A percentile compares a stretch with the other conserved stretches of the same genome.
Evolutionary conservation across 306 rosid species (phyloP).

Genomic region (Trichosanthes cucumerina): DNA sequence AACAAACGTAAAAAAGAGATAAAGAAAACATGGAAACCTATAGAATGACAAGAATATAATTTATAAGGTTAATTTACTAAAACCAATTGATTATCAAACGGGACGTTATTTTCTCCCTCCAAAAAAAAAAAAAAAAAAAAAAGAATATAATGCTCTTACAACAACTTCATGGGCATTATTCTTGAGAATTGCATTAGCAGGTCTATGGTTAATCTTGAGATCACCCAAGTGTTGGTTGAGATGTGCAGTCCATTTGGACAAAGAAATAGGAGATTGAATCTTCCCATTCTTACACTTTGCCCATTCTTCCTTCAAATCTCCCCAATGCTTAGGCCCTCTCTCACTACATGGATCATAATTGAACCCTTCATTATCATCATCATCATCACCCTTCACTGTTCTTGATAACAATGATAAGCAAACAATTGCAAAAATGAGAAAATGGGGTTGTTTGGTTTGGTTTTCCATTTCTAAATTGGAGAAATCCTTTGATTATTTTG

Average conservation of each 20-base stretch:
- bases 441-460: not conserved
- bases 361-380: no score
- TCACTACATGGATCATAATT: conserved; percentile 14
- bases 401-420: not conserved
- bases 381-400: conserved; percentile 8
- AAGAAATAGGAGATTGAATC: conserved; percentile 23
- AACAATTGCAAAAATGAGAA: not conserved
- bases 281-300: conserved; percentile 21
- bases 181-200: conserved; percentile 21
- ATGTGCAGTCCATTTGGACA: not conserved
- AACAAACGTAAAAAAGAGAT: no score
- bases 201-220: conserved; percentile 3
- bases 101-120: no score
- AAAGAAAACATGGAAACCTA: no score
- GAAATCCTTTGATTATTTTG: not conserved
- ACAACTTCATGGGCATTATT: conserved; percentile 22
- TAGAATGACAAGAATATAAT: no score
- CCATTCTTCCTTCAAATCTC: conserved; percentile 29
- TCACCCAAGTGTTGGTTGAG: not conserved
- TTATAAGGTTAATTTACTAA: no score
- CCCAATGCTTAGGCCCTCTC: conserved; percentile 26
- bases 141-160: conserved; percentile 5
- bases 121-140: no score
- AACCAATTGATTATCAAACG: no score
- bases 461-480: not conserved